Base-by-base conservation (phyloP, 345 rosid genomes). In the Citrus trifoliata region DNA sequence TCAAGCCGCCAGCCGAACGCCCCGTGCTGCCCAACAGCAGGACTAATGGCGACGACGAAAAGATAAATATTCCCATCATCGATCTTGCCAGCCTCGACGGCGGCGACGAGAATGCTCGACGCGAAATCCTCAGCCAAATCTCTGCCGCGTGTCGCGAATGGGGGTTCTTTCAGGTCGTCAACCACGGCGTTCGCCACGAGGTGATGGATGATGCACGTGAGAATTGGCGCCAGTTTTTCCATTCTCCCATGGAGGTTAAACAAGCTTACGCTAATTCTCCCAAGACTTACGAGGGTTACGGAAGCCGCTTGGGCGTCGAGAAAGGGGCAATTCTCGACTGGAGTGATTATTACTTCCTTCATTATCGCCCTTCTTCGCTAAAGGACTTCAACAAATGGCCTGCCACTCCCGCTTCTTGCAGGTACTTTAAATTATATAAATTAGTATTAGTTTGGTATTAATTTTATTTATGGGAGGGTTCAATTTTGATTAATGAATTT, bases 241-340 rank as follows among this genome's bases (percentile, higher is more conserved):
- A 90, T 78, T 58, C 73, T 61, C 98, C 99, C 19, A 83, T 92
- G 85, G 92, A 88, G 61, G 63, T 78, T 0, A 96, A 94, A 75
- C 95, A 92, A 69, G 75, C 64, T 3, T 88, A 90, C 27, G 93
- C 97, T 0, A 96, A 94, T 73, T 78, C 88, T 4, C 99, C 99
- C 5, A 88, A 69, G 73, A 95, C 97, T 1, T 95, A 95, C 16
- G 99, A 95, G 83, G 99, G 99, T 0, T 95, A 95, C 56, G 99
- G 99, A 2, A 95, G 99, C 81, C 86, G 98, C 28, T 65, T 96
- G 64, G 98, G 99, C 2, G 79, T 93, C 30, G 85, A 94, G 35
- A 96, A 93, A 75, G 98, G 93, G 21, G 98, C 99, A 70, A 80
- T 85, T 86, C 97, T 95, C 64, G 99, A 94, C 71, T 96, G 99